Evolutionary conservation across 2,329 filamentous ascomycete species (phyloP), one percentile per base, ranked within the genome.

Genomic region (Phialemonium atrogriseum): DNA sequence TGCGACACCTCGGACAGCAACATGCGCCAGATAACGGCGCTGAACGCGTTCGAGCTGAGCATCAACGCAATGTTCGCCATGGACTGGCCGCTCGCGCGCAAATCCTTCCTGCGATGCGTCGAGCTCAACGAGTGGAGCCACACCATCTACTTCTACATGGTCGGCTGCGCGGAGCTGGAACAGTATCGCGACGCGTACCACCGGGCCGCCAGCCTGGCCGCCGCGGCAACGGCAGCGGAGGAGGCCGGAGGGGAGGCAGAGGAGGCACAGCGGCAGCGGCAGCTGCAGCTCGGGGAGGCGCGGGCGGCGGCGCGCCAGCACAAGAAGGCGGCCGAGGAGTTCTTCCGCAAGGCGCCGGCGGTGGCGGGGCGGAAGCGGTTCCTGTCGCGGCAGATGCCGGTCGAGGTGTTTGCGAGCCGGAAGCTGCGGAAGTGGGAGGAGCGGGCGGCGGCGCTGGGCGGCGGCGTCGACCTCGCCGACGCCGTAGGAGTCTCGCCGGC

Each of bases 101-200:
- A 80, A 35, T 70, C 76, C 1, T 96, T 95, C 56, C 56, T 88
- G 24, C 52, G 72, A 42, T 88, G 84, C 42, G 64, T 84, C 9
- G 78, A 84, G 33, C 68, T 91, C 34, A 95, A 94, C 57, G 84
- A 84, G 45, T 96, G 91, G 91, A 88, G 81, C 34, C 86, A 87
- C 32, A 77, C 80, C 0, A 55, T 96, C 32, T 96, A 98, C 60
- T 86, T 86, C 52, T 96, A 88, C 58, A 82, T 94, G 42, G 82
- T 84, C 2, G 91, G 80, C 7, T 70, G 73, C 10, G 80, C 82
- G 1, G 79, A 93, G 43, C 59, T 96, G 1, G 85, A 91, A 47
- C 65, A 86, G 5, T 96, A 95, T 56, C 77, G 91, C 8, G 64
- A 77, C 32, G 66, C 65, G 2, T 53, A 66, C 26, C 65, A 69